These are phyloP conservation scores for Naganishia kalamii DNA, from an alignment of 768 basidiomycete genomes.

Conservation along the genomic window DNA sequence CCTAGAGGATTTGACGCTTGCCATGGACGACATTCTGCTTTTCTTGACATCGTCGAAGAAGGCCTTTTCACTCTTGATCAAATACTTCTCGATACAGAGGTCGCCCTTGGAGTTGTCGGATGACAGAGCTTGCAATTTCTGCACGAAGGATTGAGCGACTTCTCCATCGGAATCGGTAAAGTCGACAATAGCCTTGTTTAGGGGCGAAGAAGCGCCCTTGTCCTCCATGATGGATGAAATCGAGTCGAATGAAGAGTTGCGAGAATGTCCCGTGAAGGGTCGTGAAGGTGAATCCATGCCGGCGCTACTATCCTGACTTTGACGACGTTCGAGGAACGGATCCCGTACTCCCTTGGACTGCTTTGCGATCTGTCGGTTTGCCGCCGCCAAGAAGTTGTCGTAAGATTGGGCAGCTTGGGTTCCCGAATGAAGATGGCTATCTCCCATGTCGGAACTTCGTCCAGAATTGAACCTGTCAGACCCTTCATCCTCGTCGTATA, in stretches of 20 bases:
- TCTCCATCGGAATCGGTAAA: conserved; percentile 92
- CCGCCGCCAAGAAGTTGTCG: conserved; percentile 73
- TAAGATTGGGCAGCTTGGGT: conserved; percentile 52
- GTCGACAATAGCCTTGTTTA: conserved; percentile 88
- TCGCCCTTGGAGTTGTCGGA: conserved; percentile 86
- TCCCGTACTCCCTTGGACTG: conserved; percentile 73
- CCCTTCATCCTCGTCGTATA: conserved; percentile 57
- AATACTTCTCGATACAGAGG: conserved; percentile 82
- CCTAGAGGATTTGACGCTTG: conserved; percentile 38
- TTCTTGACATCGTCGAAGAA: conserved; percentile 87
- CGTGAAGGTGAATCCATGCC: conserved; percentile 54
- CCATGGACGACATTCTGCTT: conserved; percentile 65
- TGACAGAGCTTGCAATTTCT: conserved; percentile 68
- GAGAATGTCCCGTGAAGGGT: conserved; percentile 75
- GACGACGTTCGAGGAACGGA: conserved; percentile 65
- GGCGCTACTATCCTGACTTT: conserved; percentile 33
- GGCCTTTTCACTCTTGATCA: conserved; percentile 83
- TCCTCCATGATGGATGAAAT: conserved; percentile 87
- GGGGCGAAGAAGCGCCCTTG: conserved; percentile 71
- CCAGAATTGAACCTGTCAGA: conserved; percentile 34
- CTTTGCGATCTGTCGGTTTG: conserved; percentile 73
- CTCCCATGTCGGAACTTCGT: conserved; percentile 38
- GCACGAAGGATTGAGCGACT: conserved; percentile 80
- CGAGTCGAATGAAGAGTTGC: conserved; percentile 79
- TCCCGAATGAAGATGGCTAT: neutral